Evolutionary conservation across 768 basidiomycete genomes (phyloP), one percentile per base, ranked within the genome.

Genomic region (Phaeotremella fagi): DNA sequence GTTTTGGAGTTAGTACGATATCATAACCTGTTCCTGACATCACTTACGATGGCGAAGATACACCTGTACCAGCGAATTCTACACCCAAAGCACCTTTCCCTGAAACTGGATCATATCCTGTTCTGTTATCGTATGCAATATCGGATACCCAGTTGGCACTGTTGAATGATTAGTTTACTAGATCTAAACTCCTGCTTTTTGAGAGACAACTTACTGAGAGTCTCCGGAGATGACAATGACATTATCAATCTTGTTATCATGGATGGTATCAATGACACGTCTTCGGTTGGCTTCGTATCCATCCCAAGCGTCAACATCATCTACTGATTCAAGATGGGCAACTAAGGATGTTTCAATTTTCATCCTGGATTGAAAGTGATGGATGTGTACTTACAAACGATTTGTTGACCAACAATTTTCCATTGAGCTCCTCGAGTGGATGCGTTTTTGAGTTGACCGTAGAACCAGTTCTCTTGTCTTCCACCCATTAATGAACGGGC

Each of bases 1-100:
- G n/a, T n/a, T n/a, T n/a, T n/a, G n/a, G n/a, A n/a, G n/a, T n/a
- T n/a, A n/a, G n/a, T n/a, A n/a, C n/a, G n/a, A n/a, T n/a, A n/a
- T n/a, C n/a, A n/a, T n/a, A n/a, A n/a, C n/a, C n/a, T n/a, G n/a
- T n/a, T n/a, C n/a, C n/a, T n/a, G n/a, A n/a, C n/a, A n/a, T n/a
- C n/a, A n/a, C n/a, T n/a, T n/a, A n/a, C 18, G 80, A 80, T 1
- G 63, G 62, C 1, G 81, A 82, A 0, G 81, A 79, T 12, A 84
- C 83, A 0, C 81, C 81, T 0, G 82, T 82, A 1, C 83, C 82
- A 12, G 82, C 82, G 57, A 83, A 83, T 71, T 84, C 82, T 14
- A 83, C 82, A 12, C 79, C 82, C 44, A 81, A 75, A 1, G 79
- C 79, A 7, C 82, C 81, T 4, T 69, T 51, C 2, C 82, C 82